Evolutionary conservation across 352 stramenopile genomes (phyloP).

Genomic region (Phytophthora tubulina): DNA sequence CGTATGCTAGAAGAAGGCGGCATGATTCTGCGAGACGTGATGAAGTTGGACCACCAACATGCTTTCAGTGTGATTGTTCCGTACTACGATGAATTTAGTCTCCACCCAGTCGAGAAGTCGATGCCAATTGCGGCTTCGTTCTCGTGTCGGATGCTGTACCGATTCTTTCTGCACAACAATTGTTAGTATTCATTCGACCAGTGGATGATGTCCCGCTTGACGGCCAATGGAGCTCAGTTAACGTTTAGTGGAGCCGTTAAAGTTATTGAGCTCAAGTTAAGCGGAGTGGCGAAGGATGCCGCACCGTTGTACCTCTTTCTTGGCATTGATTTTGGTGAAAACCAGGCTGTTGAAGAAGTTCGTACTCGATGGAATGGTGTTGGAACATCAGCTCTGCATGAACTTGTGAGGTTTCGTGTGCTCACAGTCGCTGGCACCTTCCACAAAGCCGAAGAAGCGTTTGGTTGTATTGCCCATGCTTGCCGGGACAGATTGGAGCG

Average conservation of each 20-base stretch:
- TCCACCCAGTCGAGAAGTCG: conserved; percentile 32
- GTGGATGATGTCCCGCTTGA: conserved; percentile 15
- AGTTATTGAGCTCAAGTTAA: conserved; percentile 23
- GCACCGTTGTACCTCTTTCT: conserved; percentile 42
- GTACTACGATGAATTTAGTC: conserved; percentile 26
- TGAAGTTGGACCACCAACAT: conserved; percentile 29
- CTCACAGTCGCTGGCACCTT: neutral
- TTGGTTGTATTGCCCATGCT: conserved; percentile 28
- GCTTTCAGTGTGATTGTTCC: conserved; percentile 41
- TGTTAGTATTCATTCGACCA: conserved; percentile 18
- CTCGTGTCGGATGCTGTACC: conserved; percentile 29
- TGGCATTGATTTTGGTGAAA: conserved; percentile 38
- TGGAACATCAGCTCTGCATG: conserved; percentile 8
- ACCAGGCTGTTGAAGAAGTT: conserved; percentile 42
- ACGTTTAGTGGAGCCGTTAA: neutral
- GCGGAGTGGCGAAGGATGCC: neutral
- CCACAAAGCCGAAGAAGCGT: no score
- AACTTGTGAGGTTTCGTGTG: conserved; percentile 16
- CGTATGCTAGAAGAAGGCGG: conserved; percentile 47
- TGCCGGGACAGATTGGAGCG: conserved; percentile 15
- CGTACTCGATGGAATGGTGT: neutral
- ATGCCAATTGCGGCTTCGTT: conserved; percentile 52
- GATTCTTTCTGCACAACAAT: conserved; percentile 43
- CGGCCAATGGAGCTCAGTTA: conserved; percentile 15
- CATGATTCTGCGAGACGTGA: conserved; percentile 34